Evolutionary conservation across 73 alveolate species (phyloP).

Genomic region (Tetrahymena malaccensis): DNA sequence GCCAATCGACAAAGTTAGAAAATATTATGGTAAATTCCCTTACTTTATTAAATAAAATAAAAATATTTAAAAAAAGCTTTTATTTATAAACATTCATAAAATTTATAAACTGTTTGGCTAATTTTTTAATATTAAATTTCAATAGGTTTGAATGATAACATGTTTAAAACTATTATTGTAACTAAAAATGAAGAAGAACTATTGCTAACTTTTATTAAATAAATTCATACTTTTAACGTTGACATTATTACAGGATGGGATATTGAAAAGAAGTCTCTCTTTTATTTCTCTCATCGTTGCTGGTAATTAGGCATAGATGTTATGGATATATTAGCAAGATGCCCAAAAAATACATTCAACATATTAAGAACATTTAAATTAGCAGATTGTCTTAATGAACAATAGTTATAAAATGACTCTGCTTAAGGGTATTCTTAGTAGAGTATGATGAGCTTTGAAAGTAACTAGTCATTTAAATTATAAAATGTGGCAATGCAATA

Average conservation of each 20-base stretch:
- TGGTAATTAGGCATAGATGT: constrained; percentile 7
- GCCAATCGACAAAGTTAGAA: neutral
- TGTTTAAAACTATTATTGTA: neutral
- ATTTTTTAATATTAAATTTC: neutral
- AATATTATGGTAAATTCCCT: neutral
- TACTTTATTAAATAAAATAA: neutral
- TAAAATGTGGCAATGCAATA: neutral
- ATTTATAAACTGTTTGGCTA: no score
- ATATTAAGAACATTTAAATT: neutral
- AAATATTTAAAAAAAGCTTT: no score
- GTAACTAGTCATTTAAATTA: neutral
- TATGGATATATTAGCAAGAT: neutral
- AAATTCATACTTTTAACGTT: constrained; percentile 52
- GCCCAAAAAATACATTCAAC: neutral
- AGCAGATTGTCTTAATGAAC: neutral
- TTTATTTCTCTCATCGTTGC: constrained; percentile 64
- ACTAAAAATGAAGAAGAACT: neutral
- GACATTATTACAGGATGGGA: constrained; percentile 81
- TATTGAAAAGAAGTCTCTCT: constrained; percentile 62
- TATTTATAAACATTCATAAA: no score
- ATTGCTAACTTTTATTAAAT: neutral
- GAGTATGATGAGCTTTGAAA: neutral
- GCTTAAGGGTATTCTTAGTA: neutral
- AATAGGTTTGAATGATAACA: neutral
- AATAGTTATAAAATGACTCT: neutral